Conservation (phyloP, 169 alveolate genomes). For the Eimeria tenella region DNA sequence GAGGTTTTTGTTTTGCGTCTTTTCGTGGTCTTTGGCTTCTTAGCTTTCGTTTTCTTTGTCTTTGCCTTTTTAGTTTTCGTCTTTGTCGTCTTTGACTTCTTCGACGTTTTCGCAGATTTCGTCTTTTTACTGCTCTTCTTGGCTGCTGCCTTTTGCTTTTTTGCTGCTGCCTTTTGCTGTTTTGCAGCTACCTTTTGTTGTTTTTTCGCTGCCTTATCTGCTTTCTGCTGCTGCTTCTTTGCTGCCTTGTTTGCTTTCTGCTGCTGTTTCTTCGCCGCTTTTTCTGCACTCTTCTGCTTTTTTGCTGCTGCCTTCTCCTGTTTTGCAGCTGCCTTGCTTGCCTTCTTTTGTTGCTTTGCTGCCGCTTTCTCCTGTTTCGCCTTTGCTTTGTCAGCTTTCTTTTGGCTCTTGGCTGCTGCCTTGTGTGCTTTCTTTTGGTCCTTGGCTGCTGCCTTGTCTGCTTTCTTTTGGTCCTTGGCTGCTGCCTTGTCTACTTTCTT, state of each 20-base stretch:
- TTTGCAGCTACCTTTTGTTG: neutral
- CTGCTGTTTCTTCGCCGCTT: constrained; percentile 3
- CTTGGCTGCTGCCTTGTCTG: neutral
- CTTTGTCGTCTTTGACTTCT: neutral
- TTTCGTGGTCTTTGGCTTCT: neutral
- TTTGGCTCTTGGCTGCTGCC: neutral
- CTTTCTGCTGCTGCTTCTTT: constrained; percentile 6
- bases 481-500: neutral
- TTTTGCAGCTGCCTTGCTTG: neutral
- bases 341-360: neutral
- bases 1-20: neutral
- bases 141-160: neutral
- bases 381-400: neutral
- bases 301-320: neutral
- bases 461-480: neutral
- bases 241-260: neutral
- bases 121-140: too few relatives aligned
- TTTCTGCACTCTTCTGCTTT: neutral
- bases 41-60: neutral
- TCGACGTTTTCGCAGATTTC: too few relatives aligned
- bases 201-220: neutral
- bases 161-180: neutral
- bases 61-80: neutral
- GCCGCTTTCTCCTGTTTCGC: neutral
- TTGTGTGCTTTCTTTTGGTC: constrained; percentile 13